Base-by-base conservation (phyloP, 2,329 filamentous ascomycete genomes). In the Aureobasidium sp. region DNA sequence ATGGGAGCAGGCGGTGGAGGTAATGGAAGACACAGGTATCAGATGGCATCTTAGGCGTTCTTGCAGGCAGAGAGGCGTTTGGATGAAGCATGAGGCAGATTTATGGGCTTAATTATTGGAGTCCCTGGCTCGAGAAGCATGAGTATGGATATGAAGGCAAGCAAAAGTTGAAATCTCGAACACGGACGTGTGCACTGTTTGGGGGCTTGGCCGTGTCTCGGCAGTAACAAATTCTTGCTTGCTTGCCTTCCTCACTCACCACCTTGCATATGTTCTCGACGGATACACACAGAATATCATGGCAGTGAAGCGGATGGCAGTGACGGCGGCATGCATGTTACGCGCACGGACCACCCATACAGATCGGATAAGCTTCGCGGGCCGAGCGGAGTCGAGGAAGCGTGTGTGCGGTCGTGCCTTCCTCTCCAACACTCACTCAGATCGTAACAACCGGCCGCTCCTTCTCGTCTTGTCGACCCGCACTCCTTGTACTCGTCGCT, bases 51-150 rank as follows among this genome's bases (percentile, higher is more conserved):
- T 21, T 13, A 31, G 51, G 51, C 50, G 35, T 53, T 53, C 50
- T 53, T 40, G 50, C 35, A 37, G 23, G 49, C 49, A 38, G n/a
- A 29, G 25, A 50, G 47, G 47, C 35, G 35, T 55, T 55, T 55
- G 51, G 51, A 55, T 55, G 37, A 42, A 55, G 38, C 25, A 55
- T 17, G 17, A 55, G 38, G 51, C 38, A 55, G 51, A 55, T 55
- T 55, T 55, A 43, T 29, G 51, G 51, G 38, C 25, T 42, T 55
- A 55, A 55, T 55, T 21, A 43, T 55, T 5, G 25, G 51, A 55
- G 10, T 17, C 37, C 19, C 15, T 43, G 38, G 37, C 38, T 55
- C 19, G 23, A 53, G 27, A 38, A 40, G 35, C 49, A 53, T 40
- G 49, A 40, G 40, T 40, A 35, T 53, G 46, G 19, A 40, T 29